Base-by-base conservation (phyloP, 1,284 basidiomycete genomes). In the Puccinia coronata region DNA sequence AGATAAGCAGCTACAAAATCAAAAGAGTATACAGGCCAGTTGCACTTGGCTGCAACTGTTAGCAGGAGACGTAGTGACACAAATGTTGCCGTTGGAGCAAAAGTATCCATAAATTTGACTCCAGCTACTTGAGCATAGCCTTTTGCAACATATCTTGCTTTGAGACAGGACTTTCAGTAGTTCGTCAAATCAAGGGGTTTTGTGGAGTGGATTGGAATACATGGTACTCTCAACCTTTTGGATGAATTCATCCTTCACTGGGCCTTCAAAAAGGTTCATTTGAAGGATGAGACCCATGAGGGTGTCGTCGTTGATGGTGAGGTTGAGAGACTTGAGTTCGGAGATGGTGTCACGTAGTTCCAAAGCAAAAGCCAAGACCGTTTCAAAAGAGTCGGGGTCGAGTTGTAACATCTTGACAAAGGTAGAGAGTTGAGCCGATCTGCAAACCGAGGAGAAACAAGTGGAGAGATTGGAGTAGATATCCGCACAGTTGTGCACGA, bases 81-180 rank as follows among this genome's bases (percentile, higher is more conserved):
- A 31, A 76, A 76, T 18, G 59, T 76, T 28, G 59, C 74, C 0
- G 74, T 76, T 11, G 74, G 74, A 3, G 74, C 34, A 59, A 75
- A 75, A 25, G 72, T 75, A 16, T 75, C 72, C 14, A 20, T 1
- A 25, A 75, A 75, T n/a, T 75, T 55, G 14, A 55, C 31, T 2
- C 72, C 72, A 2, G 41, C 36, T n/a, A 75, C 14, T 23, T 75
- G 72, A 1, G 72, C 23, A n/a, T 59, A 57, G 5, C 72, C 72
- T 59, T 59, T 55, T 28, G 72, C 72, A n/a, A 75, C 72, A 25
- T 57, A 57, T n/a, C 36, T 9, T 0, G 72, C 72, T 28, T 75
- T 75, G 18, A 36, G 51, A n/a, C n/a, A n/a, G n/a, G 25, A 2
- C 31, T 51, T 61, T 34, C 11, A 36, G 16, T 3, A 63, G 8